Evolutionary conservation across 169 alveolate species (phyloP), one percentile per base, ranked within the genome.

Genomic region (Blepharisma undulans): DNA sequence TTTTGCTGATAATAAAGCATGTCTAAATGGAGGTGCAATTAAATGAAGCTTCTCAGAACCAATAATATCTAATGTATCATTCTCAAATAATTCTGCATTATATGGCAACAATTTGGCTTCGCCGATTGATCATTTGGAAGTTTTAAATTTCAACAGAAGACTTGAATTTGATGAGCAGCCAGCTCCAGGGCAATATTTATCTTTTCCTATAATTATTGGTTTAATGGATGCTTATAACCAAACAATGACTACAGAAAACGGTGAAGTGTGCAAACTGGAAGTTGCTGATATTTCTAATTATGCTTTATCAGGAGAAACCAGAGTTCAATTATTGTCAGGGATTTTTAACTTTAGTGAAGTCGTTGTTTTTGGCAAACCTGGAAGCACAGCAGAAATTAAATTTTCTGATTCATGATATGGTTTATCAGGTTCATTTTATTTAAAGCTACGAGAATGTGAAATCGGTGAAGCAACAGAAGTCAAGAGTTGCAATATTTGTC

Each of bases 101-200:
- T 80, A 80, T 32, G 88, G 88, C 72, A 25, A 81, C 18, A 32
- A 81, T 22, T 18, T 81, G 12, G 88, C 88, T 30, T 81, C 88
- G 14, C 32, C 12, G 21, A 19, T 79, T 27, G 77, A 18, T 32
- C 22, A 18, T 22, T 21, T 76, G 84, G 18, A 16, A 14, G 84
- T 66, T 16, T 16, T 22, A 18, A 19, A 12, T 22, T 76, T 27
- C 14, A 18, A 22, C 16, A 76, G 29, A 22, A 16, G 29, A 19
- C 29, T 21, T 18, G 14, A 21, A 22, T 16, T 66, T 16, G 76
- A 21, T 14, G 14, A 18, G 16, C 18, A 16, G 22, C 18, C 29
- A 16, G 84, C 84, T 18, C 84, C 84, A 18, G 84, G 90, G 16
- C 82, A 84, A 34, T 12, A 18, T 18, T 10, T 61, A 19, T 19